Percentiles rank a stretch among this genome's conserved stretches.
These are phyloP conservation scores for Puccinia horiana DNA, from an alignment of 1,284 basidiomycete genomes.

Conservation along the genomic window DNA sequence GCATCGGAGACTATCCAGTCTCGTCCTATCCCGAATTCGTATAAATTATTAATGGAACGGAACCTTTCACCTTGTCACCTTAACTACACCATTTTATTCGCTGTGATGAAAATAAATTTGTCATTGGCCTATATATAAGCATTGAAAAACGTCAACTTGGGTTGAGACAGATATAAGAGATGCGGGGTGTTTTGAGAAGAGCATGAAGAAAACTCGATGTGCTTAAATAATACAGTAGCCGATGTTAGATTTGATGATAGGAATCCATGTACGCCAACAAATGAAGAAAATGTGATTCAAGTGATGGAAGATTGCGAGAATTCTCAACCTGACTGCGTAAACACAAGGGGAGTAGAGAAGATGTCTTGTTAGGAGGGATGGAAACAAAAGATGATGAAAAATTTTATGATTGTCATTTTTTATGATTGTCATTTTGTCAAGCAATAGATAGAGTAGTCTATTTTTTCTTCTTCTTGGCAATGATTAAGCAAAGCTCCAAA, in stretches of 20 bases:
- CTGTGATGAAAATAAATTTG: not conserved
- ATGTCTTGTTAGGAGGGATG: not conserved
- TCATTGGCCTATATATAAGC: not conserved
- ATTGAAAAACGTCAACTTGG: not conserved
- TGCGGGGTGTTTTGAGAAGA: not conserved
- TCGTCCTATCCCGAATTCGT: not conserved
- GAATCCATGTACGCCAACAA: not conserved
- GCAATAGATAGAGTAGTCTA: not conserved
- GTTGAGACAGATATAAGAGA: not conserved
- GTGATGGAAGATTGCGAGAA: not conserved
- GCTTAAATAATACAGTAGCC: not conserved
- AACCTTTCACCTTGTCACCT: not conserved
- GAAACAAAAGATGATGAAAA: not conserved
- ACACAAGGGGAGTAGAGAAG: not conserved
- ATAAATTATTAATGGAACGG: not conserved
- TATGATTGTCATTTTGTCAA: not conserved
- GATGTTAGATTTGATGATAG: not conserved
- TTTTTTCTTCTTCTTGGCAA: not conserved
- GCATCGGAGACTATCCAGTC: not conserved
- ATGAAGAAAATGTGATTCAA: not conserved
- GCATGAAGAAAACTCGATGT: not conserved
- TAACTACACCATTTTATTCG: not conserved
- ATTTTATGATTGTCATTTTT: not conserved
- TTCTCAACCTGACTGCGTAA: not conserved
- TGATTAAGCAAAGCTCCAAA: slow-evolving; percentile 15